Base-by-base conservation (phyloP, 257 asterid genomes). In the Plantago major region DNA sequence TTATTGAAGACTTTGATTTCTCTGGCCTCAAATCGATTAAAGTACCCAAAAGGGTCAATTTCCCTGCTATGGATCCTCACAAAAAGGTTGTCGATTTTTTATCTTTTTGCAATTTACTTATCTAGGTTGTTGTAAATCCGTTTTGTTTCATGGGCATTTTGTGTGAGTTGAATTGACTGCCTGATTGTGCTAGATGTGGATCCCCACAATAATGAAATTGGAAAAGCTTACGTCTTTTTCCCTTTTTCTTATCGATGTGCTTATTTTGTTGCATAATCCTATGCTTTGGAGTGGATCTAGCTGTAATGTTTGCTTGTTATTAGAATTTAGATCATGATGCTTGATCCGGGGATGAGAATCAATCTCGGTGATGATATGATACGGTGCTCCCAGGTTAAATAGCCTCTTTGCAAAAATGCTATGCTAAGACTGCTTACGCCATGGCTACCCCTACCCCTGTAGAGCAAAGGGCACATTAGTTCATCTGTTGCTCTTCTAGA, bases 21-120 rank as follows among this genome's bases (percentile, higher is more conserved):
- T 83, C 84, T 14, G 76, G 79, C 48, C 77, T 83, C 44, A 64
- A 69, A 48, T 9, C 30, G 19, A 67, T 82, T 28, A 61, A 62
- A 62, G 86, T 80, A 26, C 86, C 89, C 12, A 75, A 71, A 26
- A 73, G 86, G 44, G 54, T 82, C 45, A 38, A 68, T 67, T 82
- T 54, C 63, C 71, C 72, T 22, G 14, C 76, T 6, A 82, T 82
- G 86, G 86, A 82, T 73, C 81, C 68, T 50, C 82, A 73, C 42
- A 74, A 65, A 69, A 82, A 75, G 86, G 84, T 79, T 46, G 22
- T 3, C 3, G 3, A 14, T 48, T 4, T 30, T 15, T 52, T 1
- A 8, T 17, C 19, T 28, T 4, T 1, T 22, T 55, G 4, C 16
- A 11, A 6, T 9, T 40, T 33, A 5, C 38, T n/a, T 30, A 55